Evolutionary conservation across 1,284 basidiomycete genomes (phyloP), one percentile per base, ranked within the genome.

Genomic region (Phellinidium pouzarii): DNA sequence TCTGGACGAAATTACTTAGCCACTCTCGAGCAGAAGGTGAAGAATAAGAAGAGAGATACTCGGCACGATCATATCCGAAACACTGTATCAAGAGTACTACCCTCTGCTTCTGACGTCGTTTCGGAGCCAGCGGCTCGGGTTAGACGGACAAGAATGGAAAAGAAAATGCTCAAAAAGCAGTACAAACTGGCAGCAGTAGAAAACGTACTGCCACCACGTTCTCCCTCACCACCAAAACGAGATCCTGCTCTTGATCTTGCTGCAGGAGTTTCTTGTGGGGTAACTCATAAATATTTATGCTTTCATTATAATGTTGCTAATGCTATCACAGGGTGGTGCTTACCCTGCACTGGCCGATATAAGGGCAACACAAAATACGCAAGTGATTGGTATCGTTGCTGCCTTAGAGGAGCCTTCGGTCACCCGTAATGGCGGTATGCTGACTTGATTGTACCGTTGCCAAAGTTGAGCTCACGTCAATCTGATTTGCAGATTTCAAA

Each of bases 351-450:
- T 53, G 44, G 42, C 47, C 20, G 19, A 40, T 22, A 44, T 49
- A 34, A 45, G 23, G 23, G 43, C 12, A 25, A 44, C 46, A 22
- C 31, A 27, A 14, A 44, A 27, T 25, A 27, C 41, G 2, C 37
- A 52, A 31, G 50, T 53, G 7, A 57, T 57, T 27, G 55, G 51
- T 11, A 26, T 57, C 23, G 43, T 53, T 11, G 45, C 6, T 14
- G 22, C 22, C 1, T 25, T 44, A 17, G 50, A 48, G 1, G 19
- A 17, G 42, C 43, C 49, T 7, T 7, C 4, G 11, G 17, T n/a
- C 20, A 51, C 48, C 19, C 31, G 50, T n/a, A 36, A 22, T n/a
- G 29, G 22, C 12, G 51, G 55, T 57, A 26, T 11, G 55, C 42
- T 26, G 34, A 17, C 20, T 22, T 17, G 5, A n/a, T 45, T 27